Evolutionary conservation across 1,284 basidiomycete species (phyloP).

Genomic region (Tausonia pullulans): DNA sequence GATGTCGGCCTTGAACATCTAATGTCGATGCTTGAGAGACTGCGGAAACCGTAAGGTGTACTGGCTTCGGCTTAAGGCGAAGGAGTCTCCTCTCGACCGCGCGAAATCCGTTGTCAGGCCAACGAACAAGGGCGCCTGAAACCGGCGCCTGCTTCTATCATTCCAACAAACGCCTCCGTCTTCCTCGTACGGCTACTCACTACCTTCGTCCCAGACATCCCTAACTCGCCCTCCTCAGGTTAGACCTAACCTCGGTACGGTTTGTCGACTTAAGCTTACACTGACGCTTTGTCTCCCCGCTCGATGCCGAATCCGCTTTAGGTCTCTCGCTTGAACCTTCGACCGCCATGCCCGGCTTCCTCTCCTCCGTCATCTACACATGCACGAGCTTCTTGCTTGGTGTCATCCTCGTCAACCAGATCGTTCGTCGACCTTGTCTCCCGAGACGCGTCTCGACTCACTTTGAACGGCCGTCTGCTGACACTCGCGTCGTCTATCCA

Average conservation of each 20-base stretch:
- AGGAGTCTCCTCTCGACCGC: no score
- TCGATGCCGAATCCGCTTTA: neutral
- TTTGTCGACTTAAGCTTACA: no score
- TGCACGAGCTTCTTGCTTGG: conserved; percentile 77
- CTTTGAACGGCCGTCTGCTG: neutral
- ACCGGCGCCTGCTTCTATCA: no score
- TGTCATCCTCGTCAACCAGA: conserved; percentile 70
- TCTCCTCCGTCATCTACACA: conserved; percentile 66
- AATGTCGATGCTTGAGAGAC: neutral
- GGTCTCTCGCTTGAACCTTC: neutral
- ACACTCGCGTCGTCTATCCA: neutral
- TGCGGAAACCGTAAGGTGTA: neutral
- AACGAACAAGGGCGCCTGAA: no score
- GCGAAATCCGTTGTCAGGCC: no score
- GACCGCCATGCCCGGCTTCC: conserved; percentile 60
- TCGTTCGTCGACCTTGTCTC: conserved; percentile 23
- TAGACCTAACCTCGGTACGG: no score
- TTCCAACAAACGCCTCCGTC: neutral
- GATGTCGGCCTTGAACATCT: neutral
- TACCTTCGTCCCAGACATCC: neutral
- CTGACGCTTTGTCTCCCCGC: neutral
- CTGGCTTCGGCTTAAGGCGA: neutral
- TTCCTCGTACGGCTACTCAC: neutral
- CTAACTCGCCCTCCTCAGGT: neutral
- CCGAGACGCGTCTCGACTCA: neutral